Conservation (phyloP, 2,329 filamentous ascomycete genomes). For the Akanthomyces muscarius region DNA sequence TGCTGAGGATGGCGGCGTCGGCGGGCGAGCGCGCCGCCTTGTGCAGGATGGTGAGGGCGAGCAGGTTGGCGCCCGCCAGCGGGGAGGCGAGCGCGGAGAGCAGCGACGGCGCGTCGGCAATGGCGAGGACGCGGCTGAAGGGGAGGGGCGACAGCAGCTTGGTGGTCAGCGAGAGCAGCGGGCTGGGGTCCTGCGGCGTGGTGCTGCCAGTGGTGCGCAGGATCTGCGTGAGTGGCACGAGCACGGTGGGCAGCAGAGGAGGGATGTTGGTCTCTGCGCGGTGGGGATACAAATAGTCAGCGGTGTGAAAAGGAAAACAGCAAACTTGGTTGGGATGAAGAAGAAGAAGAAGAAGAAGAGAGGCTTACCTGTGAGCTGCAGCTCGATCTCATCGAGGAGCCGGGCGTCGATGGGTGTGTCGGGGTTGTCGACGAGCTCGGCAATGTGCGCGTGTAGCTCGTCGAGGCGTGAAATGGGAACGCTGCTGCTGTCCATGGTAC, state of each 20-base stretch:
- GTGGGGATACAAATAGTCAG: not conserved
- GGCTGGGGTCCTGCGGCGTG: slow-evolving; percentile 47
- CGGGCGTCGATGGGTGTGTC: slow-evolving; percentile 41
- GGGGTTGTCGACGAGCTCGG: slow-evolving; percentile 43
- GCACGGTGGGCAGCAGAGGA: slow-evolving; percentile 47
- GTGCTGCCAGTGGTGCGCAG: slow-evolving; percentile 49
- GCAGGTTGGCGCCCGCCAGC: slow-evolving; percentile 52
- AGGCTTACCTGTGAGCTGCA: slow-evolving; percentile 51
- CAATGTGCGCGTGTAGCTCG: slow-evolving; percentile 52
- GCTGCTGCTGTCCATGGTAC: slow-evolving; percentile 34
- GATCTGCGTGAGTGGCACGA: slow-evolving; percentile 51
- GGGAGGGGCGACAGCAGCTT: slow-evolving; percentile 53
- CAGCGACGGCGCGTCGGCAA: slow-evolving; percentile 49
- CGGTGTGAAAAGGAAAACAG: not conserved
- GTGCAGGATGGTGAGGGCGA: slow-evolving; percentile 53
- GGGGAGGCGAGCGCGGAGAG: slow-evolving; percentile 51
- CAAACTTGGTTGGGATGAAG: not conserved
- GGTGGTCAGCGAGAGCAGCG: slow-evolving; percentile 49
- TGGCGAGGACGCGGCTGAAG: slow-evolving; percentile 47
- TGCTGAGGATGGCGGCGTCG: slow-evolving; percentile 48
- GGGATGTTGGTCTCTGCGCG: slow-evolving; percentile 47
- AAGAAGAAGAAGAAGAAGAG: not conserved
- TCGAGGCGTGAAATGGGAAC: slow-evolving; percentile 48
- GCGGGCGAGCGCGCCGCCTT: slow-evolving; percentile 48
- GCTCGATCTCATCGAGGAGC: slow-evolving; percentile 56